Evolutionary conservation across 441 rosid genomes (phyloP), one percentile per base, ranked within the genome.

Genomic region (Euphorbia schlechtendalii): DNA sequence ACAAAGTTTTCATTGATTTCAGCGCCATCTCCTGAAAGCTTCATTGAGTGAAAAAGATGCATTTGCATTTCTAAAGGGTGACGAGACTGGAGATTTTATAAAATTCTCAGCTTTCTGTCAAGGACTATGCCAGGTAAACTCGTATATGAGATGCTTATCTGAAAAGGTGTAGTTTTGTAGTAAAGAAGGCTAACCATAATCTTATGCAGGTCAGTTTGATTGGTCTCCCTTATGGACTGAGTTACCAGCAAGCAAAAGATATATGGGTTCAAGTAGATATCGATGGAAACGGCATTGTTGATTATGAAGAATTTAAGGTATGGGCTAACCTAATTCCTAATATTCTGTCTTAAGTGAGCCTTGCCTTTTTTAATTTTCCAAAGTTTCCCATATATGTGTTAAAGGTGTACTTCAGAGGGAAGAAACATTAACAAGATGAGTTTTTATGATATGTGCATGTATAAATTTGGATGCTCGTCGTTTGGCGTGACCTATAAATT

Each of bases 271-370:
- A 79, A 79, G 97, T 83, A 61, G 95, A 88, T 64, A 28, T 70
- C 28, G 85, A 82, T 74, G 90, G 88, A 69, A 80, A 90, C 70
- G 96, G 87, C 52, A 75, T 88, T 61, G 77, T 90, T 60, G 84
- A 82, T 74, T 78, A 71, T 65, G 84, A 84, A 76, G 94, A 92
- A 72, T 86, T 90, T 67, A 80, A 86, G 95, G 98, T 84, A 38
- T 46, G 40, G 41, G 10, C 56, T 5, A n/a, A 30, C 49, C 61
- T 36, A 27, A 24, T 45, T 51, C 14, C 27, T n/a, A 20, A 11
- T 14, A 15, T 46, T 21, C 3, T n/a, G n/a, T 46, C 2, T 5
- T 40, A 1, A 5, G 7, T 32, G 3, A 5, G 11, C 1, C 12
- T 14, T 40, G 45, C 45, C 11, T 40, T 40, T 5, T 40, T 40